Conservation (phyloP, 2,329 filamentous ascomycete genomes). For the Cladosporium sp. region DNA sequence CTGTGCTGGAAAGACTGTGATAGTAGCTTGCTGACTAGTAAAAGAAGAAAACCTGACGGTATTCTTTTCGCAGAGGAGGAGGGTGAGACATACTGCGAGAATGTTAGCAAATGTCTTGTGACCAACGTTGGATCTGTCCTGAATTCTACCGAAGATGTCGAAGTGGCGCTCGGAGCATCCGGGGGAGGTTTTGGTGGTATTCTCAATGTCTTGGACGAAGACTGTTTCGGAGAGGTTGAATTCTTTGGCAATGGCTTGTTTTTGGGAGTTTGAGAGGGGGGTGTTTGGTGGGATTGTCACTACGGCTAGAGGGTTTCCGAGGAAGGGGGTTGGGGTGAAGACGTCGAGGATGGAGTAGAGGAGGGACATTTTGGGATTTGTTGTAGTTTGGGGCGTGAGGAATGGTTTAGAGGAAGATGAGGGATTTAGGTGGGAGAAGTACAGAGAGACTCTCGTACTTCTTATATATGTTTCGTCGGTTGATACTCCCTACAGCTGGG, state of each 20-base stretch:
- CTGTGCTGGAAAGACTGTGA: no score
- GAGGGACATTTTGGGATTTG: background rate
- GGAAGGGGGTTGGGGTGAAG: constrained; percentile 45
- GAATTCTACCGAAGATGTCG: constrained; percentile 50
- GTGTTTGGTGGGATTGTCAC: constrained; percentile 43
- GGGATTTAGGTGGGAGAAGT: background rate
- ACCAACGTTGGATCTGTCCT: no score
- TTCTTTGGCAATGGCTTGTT: constrained; percentile 53
- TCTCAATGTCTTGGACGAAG: constrained; percentile 45
- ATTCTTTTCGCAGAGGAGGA: no score
- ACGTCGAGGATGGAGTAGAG: constrained; percentile 36
- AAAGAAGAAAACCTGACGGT: no score
- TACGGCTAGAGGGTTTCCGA: constrained; percentile 54
- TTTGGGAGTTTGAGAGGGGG: constrained; percentile 36
- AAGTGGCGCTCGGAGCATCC: background rate
- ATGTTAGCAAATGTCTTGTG: no score
- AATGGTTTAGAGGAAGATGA: background rate
- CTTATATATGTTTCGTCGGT: background rate
- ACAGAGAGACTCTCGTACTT: background rate
- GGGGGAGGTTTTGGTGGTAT: background rate
- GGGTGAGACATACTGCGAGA: no score
- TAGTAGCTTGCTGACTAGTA: no score
- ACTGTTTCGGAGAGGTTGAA: constrained; percentile 58
- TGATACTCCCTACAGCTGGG: no score
- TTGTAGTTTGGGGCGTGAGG: background rate